A percentile compares a stretch with the other conserved stretches of the same genome.
Conservation (phyloP, 192 early-diverging fungal species). For the Podila clonocystis region DNA sequence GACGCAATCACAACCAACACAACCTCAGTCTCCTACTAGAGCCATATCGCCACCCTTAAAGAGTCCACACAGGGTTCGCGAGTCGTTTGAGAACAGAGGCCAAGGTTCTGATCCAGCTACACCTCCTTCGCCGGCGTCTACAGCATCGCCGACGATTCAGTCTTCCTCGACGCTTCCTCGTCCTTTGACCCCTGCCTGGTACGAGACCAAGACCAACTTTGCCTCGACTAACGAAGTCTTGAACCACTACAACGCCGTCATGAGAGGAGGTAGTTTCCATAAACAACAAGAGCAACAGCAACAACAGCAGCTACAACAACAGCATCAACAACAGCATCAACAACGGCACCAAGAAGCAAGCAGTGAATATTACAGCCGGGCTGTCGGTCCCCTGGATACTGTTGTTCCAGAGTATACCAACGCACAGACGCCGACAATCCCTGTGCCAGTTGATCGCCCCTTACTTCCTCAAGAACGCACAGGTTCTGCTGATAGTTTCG, state of each 20-base stretch:
- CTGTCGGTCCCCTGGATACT: not conserved
- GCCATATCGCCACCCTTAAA: constrained; percentile 13
- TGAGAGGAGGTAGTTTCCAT: constrained; percentile 25
- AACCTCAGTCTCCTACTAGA: not conserved
- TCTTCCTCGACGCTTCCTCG: constrained; percentile 30
- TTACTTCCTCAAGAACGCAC: constrained; percentile 8
- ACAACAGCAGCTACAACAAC: constrained; percentile 4
- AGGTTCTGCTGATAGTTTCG: constrained; percentile 43
- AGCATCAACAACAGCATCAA: constrained; percentile 2
- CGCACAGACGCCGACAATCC: not conserved
- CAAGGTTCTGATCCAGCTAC: not conserved
- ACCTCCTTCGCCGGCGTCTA: constrained; percentile 27
- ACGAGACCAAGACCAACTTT: constrained; percentile 40
- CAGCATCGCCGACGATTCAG: constrained; percentile 11
- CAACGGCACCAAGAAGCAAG: not conserved
- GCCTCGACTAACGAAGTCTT: constrained; percentile 37
- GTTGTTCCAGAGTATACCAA: not conserved
- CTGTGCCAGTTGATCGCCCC: not conserved
- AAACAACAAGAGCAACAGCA: constrained; percentile 11
- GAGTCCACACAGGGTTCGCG: constrained; percentile 30
- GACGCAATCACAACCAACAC: not conserved
- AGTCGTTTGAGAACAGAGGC: constrained; percentile 21
- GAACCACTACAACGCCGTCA: constrained; percentile 41
- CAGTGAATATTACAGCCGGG: not conserved
- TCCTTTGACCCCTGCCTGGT: constrained; percentile 42